A percentile compares a stretch with the other conserved stretches of the same genome.
Conservation (phyloP, 352 stramenopile species). For the Phytophthora kernoviae region DNA sequence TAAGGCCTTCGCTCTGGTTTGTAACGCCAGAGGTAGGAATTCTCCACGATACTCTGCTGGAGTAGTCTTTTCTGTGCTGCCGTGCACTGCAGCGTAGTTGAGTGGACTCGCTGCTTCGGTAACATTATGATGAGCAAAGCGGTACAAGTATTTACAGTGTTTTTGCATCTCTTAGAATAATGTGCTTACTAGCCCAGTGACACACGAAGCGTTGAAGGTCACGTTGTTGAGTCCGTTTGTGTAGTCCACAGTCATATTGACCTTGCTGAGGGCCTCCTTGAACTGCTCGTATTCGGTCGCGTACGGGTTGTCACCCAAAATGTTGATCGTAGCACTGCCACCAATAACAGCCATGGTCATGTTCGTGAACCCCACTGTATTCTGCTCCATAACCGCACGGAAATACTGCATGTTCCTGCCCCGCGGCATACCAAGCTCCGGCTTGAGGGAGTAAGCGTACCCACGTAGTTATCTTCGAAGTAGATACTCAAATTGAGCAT, state of each 20-base stretch:
- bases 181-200: background rate
- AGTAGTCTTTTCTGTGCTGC: too few relatives aligned
- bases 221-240: constrained; percentile 38
- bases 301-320: constrained; percentile 43
- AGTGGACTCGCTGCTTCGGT: too few relatives aligned
- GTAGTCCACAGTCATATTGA: constrained; percentile 43
- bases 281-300: background rate
- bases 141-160: too few relatives aligned
- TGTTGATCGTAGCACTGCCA: constrained; percentile 44
- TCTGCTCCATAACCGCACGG: constrained; percentile 47
- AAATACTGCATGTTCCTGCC: constrained; percentile 49
- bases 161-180: too few relatives aligned
- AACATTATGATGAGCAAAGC: too few relatives aligned
- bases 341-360: constrained; percentile 49
- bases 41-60: too few relatives aligned
- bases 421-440: constrained; percentile 48
- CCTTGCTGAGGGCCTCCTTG: background rate
- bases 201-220: constrained; percentile 12
- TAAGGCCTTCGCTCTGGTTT: too few relatives aligned
- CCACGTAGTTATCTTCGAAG: constrained; percentile 62
- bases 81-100: too few relatives aligned
- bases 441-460: constrained; percentile 50
- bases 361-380: constrained; percentile 27
- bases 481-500: constrained; percentile 72
- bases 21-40: too few relatives aligned